These are phyloP conservation scores for Suillus subaureus DNA, from an alignment of 768 basidiomycete species.

Conservation along the genomic window DNA sequence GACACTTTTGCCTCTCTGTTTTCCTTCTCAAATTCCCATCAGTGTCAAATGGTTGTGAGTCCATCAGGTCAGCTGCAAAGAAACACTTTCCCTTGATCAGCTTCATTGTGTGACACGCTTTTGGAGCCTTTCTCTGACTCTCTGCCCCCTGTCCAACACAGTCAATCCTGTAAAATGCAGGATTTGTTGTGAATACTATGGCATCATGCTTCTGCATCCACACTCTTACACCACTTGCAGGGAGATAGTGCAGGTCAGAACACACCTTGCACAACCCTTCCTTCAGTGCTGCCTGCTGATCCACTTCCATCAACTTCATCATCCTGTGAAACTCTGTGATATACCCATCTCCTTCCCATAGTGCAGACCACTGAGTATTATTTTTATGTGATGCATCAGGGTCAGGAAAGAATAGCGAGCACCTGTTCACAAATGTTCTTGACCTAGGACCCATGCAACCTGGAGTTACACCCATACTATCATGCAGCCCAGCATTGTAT, in stretches of 20 bases:
- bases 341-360: conserved; percentile 5
- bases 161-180: conserved; percentile 11
- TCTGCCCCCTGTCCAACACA: neutral
- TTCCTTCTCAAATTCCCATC: conserved; percentile 8
- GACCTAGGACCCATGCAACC: conserved; percentile 10
- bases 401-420: conserved; percentile 9
- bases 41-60: neutral
- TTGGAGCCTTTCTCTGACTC: neutral
- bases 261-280: conserved; percentile 9
- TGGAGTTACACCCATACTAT: neutral
- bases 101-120: neutral
- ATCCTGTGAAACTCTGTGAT: conserved; percentile 9
- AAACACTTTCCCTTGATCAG: conserved; percentile 9
- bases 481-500: conserved; percentile 12
- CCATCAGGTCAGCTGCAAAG: conserved; percentile 4
- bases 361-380: neutral
- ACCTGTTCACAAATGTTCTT: neutral
- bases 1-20: neutral
- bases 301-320: neutral
- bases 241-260: conserved; percentile 10
- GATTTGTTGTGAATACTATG: conserved; percentile 8
- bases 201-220: neutral
- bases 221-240: neutral
- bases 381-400: neutral
- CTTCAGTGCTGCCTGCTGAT: neutral